phyloP scores from a whole-genome alignment of 2,329 filamentous ascomycete genomes.

The Alternaria sp. region DNA sequence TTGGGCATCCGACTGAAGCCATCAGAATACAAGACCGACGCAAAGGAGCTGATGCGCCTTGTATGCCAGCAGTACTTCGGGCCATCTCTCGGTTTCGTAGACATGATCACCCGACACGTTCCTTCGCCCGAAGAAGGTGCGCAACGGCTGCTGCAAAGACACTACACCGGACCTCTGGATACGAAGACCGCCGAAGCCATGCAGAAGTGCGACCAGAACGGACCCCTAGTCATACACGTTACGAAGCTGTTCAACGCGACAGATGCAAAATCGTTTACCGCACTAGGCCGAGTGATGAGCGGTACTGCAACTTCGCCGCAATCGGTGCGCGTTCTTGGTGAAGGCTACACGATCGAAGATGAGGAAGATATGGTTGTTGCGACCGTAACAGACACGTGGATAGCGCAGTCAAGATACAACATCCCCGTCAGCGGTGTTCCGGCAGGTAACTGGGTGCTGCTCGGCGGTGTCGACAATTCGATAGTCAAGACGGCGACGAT shows the following conservation, averaged over 20 bases:
- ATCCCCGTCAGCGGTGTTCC: slow-evolving; percentile 90
- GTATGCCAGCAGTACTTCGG: slow-evolving; percentile 98
- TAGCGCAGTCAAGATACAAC: slow-evolving; percentile 91
- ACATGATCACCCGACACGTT: slow-evolving; percentile 90
- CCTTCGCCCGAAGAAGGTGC: slow-evolving; percentile 85
- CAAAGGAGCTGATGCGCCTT: slow-evolving; percentile 83
- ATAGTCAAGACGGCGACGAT: slow-evolving; percentile 98
- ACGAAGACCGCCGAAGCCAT: slow-evolving; percentile 81
- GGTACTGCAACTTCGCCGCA: slow-evolving; percentile 83
- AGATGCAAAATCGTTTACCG: slow-evolving; percentile 90
- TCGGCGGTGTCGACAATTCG: slow-evolving; percentile 93
- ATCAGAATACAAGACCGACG: slow-evolving; percentile 88
- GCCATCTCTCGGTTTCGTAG: slow-evolving; percentile 85
- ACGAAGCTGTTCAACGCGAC: slow-evolving; percentile 91
- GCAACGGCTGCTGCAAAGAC: slow-evolving; percentile 76
- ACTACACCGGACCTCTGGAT: slow-evolving; percentile 91
- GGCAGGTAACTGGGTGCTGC: slow-evolving; percentile 90
- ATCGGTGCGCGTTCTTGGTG: slow-evolving; percentile 88
- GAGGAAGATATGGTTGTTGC: slow-evolving; percentile 96
- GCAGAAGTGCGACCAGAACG: slow-evolving; percentile 82
- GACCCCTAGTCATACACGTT: slow-evolving; percentile 87
- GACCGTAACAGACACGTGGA: slow-evolving; percentile 84
- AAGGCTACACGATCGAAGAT: slow-evolving; percentile 94
- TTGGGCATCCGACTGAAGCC: slow-evolving; percentile 89
- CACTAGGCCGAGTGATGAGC: slow-evolving; percentile 90